These are phyloP conservation scores for Xylaria longipes DNA, from an alignment of 495 filamentous ascomycete species.

Conservation along the genomic window DNA sequence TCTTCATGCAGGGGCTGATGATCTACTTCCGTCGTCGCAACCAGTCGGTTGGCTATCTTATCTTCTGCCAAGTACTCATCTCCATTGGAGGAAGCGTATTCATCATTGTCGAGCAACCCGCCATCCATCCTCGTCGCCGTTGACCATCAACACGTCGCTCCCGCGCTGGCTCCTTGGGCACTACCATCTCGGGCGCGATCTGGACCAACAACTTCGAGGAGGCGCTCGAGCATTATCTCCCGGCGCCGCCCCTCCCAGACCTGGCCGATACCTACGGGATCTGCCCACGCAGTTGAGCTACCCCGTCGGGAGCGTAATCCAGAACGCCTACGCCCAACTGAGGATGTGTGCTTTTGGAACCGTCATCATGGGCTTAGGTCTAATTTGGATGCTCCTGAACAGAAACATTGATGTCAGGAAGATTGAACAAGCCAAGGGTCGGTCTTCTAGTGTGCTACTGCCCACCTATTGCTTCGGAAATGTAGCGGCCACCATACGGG, in stretches of 20 bases:
- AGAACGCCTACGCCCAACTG: constrained; percentile 59
- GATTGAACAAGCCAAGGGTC: constrained; percentile 24
- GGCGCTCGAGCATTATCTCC: constrained; percentile 63
- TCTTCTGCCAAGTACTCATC: constrained; percentile 68
- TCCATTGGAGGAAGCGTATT: constrained; percentile 70
- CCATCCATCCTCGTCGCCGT: constrained; percentile 72
- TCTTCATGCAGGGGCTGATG: constrained; percentile 68
- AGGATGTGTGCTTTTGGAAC: constrained; percentile 40
- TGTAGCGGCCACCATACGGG: no score
- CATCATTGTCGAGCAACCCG: constrained; percentile 68
- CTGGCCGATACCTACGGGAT: constrained; percentile 64
- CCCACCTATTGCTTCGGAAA: not conserved
- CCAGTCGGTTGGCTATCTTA: constrained; percentile 59
- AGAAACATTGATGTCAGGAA: constrained; percentile 27
- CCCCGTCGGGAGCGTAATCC: constrained; percentile 62
- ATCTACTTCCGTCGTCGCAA: constrained; percentile 65
- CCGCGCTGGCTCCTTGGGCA: constrained; percentile 70
- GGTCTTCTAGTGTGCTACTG: constrained; percentile 20
- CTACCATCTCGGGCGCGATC: constrained; percentile 68
- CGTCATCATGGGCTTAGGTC: constrained; percentile 17
- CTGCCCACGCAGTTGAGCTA: constrained; percentile 63
- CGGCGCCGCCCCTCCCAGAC: constrained; percentile 52
- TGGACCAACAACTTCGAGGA: constrained; percentile 64
- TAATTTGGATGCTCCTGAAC: constrained; percentile 24
- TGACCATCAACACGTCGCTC: constrained; percentile 67